Base-by-base conservation (phyloP, 192 early-diverging fungal species). In the Ramicandelaber brevisporus region DNA sequence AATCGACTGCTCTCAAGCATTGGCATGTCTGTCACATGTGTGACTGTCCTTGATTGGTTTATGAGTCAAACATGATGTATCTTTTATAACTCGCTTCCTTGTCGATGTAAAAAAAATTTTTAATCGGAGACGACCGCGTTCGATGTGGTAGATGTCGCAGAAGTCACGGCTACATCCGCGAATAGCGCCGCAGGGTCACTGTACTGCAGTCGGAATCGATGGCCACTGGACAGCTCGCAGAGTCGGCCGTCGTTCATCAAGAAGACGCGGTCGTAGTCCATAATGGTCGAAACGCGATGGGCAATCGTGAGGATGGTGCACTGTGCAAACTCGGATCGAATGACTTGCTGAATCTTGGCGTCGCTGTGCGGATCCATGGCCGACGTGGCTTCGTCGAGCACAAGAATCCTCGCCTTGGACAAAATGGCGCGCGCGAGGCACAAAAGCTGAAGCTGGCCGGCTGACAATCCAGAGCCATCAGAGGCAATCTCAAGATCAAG, bases 301-400 rank as follows among this genome's bases (percentile, higher is more conserved):
- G 68, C 68, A 43, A 74, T 69, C 12, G 62, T 67, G 5, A 74
- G 33, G 5, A 74, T 55, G 1, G 68, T 74, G 40, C 59, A 52
- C 17, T 44, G 18, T 2, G 43, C 36, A 38, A 64, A 65, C 25
- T 53, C 44, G 21, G 35, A 41, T 24, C 62, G 57, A 24, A 74
- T 67, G 0, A 56, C 50, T 8, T 36, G 31, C 18, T 65, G 63
- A 24, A 74, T 41, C 15, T 45, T 14, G 3, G 40, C 37, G 29
- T 60, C 61, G 4, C 51, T 59, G 14, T 51, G 46, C 8, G 49
- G 15, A 23, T 63, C 67, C 9, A 69, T 44, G 6, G 59, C 45
- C 22, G 60, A 52, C 0, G 68, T 70, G 1, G 70, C 65, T 29
- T 67, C 78, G 33, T 81, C 78, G 0, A 81, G 40, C 0, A 83